These are phyloP conservation scores for Astrothelium macrocarpum DNA, from an alignment of 495 filamentous ascomycete genomes.

Conservation along the genomic window DNA sequence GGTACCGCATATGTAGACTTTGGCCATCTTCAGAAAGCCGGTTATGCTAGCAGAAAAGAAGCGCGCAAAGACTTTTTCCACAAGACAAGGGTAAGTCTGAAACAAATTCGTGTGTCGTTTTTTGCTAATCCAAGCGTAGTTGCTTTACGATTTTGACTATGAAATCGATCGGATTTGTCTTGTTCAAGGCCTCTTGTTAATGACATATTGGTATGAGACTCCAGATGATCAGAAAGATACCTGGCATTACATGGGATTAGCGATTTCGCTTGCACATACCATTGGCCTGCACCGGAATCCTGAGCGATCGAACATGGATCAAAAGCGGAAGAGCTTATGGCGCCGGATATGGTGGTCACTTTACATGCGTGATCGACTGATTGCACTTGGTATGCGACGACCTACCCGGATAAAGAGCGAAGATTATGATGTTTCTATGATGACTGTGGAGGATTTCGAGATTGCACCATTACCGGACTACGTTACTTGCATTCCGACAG, in stretches of 20 bases:
- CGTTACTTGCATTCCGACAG: slow-evolving; percentile 48
- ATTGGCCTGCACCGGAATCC: slow-evolving; percentile 79
- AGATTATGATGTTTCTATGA: slow-evolving; percentile 83
- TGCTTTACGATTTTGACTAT: slow-evolving; percentile 76
- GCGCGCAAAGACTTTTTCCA: slow-evolving; percentile 70
- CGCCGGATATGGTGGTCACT: slow-evolving; percentile 93
- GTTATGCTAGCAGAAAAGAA: slow-evolving; percentile 55
- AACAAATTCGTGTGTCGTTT: background rate
- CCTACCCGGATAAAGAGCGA: slow-evolving; percentile 83
- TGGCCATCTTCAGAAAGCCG: slow-evolving; percentile 54
- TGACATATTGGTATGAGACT: slow-evolving; percentile 89
- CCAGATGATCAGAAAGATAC: slow-evolving; percentile 85
- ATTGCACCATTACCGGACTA: slow-evolving; percentile 55
- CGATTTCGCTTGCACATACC: slow-evolving; percentile 71
- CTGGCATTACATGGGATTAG: slow-evolving; percentile 88
- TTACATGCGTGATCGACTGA: slow-evolving; percentile 79
- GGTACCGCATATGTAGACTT: slow-evolving; percentile 67
- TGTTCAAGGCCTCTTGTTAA: slow-evolving; percentile 69
- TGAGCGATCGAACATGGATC: slow-evolving; percentile 60
- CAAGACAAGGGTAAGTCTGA: slow-evolving; percentile 56
- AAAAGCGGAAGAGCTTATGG: slow-evolving; percentile 64
- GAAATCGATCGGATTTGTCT: slow-evolving; percentile 69
- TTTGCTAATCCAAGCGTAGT: slow-evolving; percentile 20
- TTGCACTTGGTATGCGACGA: slow-evolving; percentile 81
- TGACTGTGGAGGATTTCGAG: slow-evolving; percentile 75